Percentiles rank a stretch among this genome's conserved stretches.
Evolutionary conservation across 2,329 filamentous ascomycete species (phyloP).

Genomic region (Cryphonectria naterciae): DNA sequence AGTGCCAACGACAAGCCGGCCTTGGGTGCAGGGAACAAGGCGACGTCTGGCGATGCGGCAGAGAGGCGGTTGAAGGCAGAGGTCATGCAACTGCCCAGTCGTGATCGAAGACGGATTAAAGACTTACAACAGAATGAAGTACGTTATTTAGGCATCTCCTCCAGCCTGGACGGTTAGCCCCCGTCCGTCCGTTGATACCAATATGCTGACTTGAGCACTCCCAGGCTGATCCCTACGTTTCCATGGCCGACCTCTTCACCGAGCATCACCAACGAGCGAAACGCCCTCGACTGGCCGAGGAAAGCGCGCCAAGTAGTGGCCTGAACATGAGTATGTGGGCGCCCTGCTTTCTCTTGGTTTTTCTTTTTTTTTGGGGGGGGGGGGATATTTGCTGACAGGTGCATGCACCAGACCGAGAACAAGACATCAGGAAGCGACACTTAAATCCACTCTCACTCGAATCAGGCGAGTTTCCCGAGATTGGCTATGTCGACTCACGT

Average conservation of each 20-base stretch:
- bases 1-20: constrained; percentile 71
- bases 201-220: constrained; percentile 14
- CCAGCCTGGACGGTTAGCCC: neutral
- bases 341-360: neutral
- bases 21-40: constrained; percentile 60
- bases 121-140: constrained; percentile 67
- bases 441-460: constrained; percentile 67
- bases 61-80: constrained; percentile 69
- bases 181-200: neutral
- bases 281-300: constrained; percentile 56
- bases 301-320: constrained; percentile 67
- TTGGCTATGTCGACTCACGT: constrained; percentile 63
- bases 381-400: constrained; percentile 4
- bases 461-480: constrained; percentile 71
- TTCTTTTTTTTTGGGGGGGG: too few relatives aligned
- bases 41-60: constrained; percentile 66
- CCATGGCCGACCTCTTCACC: constrained; percentile 55
- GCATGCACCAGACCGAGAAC: constrained; percentile 58
- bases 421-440: constrained; percentile 70
- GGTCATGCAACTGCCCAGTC: constrained; percentile 71
- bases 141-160: constrained; percentile 40
- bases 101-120: constrained; percentile 69
- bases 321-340: constrained; percentile 74
- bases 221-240: constrained; percentile 60
- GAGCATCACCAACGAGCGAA: constrained; percentile 52